These are phyloP conservation scores for Ziziphus jujuba DNA, from an alignment of 306 rosid genomes.

Conservation along the genomic window DNA sequence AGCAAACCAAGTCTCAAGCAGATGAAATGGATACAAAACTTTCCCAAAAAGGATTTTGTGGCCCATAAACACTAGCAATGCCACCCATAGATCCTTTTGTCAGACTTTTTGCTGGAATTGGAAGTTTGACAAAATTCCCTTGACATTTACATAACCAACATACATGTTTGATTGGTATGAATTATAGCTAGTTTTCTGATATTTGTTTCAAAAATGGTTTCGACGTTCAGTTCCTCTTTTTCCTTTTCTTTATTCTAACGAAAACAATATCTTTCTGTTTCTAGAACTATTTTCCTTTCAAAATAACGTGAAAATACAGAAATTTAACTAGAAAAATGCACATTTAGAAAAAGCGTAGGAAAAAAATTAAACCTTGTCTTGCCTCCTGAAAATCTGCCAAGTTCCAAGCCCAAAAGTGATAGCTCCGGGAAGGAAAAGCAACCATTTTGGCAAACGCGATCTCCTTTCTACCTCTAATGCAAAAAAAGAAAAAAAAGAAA, in stretches of 20 bases:
- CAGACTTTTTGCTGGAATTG: too few species aligned
- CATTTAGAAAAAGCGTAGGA: background rate
- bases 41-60: background rate
- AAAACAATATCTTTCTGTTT: too few species aligned
- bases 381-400: constrained; percentile 91
- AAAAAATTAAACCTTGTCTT: constrained; percentile 56
- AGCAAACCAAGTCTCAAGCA: background rate
- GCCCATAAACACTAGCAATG: too few species aligned
- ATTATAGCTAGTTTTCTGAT: too few species aligned
- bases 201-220: too few species aligned
- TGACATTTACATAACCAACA: too few species aligned
- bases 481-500: background rate
- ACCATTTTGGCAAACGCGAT: constrained; percentile 63
- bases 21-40: background rate
- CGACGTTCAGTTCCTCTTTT: too few species aligned
- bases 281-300: too few species aligned
- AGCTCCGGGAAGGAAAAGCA: constrained; percentile 87
- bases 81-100: too few species aligned
- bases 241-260: too few species aligned
- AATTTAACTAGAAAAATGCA: background rate
- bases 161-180: too few species aligned
- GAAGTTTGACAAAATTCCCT: too few species aligned
- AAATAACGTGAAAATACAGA: background rate
- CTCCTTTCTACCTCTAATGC: constrained; percentile 43
- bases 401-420: constrained; percentile 94